Conservation (phyloP, 495 filamentous ascomycete species). For the Sabuloglossum arenarium region DNA sequence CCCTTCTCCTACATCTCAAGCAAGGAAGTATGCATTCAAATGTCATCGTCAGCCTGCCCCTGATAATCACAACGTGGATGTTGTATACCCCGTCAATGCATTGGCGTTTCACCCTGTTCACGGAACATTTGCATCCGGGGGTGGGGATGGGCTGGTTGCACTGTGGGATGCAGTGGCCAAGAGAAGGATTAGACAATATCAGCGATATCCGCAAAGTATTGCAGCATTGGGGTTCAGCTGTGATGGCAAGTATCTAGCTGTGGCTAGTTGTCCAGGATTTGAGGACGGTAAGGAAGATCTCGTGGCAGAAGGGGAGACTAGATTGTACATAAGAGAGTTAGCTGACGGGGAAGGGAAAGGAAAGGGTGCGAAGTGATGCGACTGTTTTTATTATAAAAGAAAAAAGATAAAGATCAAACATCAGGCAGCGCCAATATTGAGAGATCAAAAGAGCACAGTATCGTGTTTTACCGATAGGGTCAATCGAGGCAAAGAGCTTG, state of each 20-base stretch:
- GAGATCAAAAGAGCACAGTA: not conserved
- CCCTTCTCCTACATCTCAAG: slow-evolving; percentile 59
- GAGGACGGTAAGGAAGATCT: slow-evolving; percentile 69
- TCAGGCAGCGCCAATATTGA: not conserved
- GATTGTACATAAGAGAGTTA: slow-evolving; percentile 64
- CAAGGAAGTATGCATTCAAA: slow-evolving; percentile 94
- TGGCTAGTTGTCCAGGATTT: slow-evolving; percentile 75
- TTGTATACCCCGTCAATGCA: slow-evolving; percentile 90
- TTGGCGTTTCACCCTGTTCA: slow-evolving; percentile 78
- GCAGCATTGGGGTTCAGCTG: slow-evolving; percentile 53
- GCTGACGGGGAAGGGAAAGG: slow-evolving; percentile 74
- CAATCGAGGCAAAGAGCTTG: too few relatives aligned
- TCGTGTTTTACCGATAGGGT: too few relatives aligned
- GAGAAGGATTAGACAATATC: slow-evolving; percentile 77
- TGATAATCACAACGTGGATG: slow-evolving; percentile 45
- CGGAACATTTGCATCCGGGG: slow-evolving; percentile 83
- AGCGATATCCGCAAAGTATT: slow-evolving; percentile 58
- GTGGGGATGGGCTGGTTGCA: slow-evolving; percentile 85
- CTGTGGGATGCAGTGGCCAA: slow-evolving; percentile 91
- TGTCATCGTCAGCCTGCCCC: slow-evolving; percentile 58
- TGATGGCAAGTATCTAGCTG: slow-evolving; percentile 65
- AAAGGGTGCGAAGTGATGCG: slow-evolving; percentile 42
- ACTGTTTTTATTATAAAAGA: not conserved
- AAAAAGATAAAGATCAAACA: too few relatives aligned
- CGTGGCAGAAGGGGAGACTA: slow-evolving; percentile 42